Evolutionary conservation across 768 basidiomycete genomes (phyloP).

Genomic region (Crassisporium funariophilum): DNA sequence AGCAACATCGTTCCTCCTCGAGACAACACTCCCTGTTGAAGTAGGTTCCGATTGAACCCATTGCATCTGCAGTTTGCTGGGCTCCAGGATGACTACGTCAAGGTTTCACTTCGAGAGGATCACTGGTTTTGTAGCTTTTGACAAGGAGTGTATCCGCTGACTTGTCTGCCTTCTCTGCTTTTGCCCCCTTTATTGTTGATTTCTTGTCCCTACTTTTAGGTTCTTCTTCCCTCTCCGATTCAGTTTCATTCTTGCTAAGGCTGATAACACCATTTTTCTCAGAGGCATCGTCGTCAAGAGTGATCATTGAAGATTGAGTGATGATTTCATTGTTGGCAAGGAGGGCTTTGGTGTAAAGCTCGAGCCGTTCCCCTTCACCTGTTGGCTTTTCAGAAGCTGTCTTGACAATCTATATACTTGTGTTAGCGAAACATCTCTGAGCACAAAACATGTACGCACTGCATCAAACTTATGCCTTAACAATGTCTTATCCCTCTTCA

Average conservation of each 20-base stretch:
- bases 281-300: neutral
- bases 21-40: slow-evolving; percentile 6
- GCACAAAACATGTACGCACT: neutral
- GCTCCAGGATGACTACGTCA: neutral
- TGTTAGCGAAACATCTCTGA: neutral
- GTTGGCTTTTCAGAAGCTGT: slow-evolving; percentile 1
- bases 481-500: neutral
- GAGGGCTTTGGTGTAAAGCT: neutral
- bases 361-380: neutral
- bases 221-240: neutral
- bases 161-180: neutral
- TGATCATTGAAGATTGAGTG: neutral
- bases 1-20: too few species aligned
- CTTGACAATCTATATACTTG: neutral
- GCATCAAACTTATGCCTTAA: neutral
- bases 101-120: neutral
- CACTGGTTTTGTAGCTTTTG: neutral
- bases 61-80: slow-evolving; percentile 4
- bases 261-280: neutral
- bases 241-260: neutral
- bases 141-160: neutral
- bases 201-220: neutral
- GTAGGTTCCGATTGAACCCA: slow-evolving; percentile 2
- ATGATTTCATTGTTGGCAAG: neutral
- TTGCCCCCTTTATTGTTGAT: neutral